A percentile compares a stretch with the other conserved stretches of the same genome.
Evolutionary conservation across 2,329 filamentous ascomycete species (phyloP).

Genomic region (Acrocalymma vagum): DNA sequence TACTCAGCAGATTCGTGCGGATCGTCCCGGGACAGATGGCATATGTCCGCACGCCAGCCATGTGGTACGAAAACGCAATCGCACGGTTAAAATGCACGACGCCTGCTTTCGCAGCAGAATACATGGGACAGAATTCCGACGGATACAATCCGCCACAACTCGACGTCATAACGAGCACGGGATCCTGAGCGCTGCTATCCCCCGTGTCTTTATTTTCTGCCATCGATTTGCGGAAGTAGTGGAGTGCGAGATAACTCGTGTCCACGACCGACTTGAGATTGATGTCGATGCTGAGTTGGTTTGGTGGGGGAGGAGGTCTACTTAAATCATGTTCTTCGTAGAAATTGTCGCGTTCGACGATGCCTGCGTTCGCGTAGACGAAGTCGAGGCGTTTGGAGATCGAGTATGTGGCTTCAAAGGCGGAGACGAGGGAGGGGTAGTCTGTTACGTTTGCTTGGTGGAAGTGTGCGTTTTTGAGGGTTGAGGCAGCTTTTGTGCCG

Average conservation of each 20-base stretch:
- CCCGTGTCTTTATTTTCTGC: slow-evolving; percentile 24
- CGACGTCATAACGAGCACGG: slow-evolving; percentile 47
- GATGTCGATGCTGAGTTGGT: slow-evolving; percentile 46
- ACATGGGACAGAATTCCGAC: slow-evolving; percentile 40
- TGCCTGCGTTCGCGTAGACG: slow-evolving; percentile 60
- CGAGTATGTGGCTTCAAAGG: slow-evolving; percentile 50
- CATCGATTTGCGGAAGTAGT: slow-evolving; percentile 48
- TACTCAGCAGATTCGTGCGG: slow-evolving; percentile 44
- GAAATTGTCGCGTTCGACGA: slow-evolving; percentile 54
- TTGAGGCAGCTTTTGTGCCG: slow-evolving; percentile 37
- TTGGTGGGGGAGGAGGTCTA: slow-evolving; percentile 38
- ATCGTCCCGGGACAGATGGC: slow-evolving; percentile 50
- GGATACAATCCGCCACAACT: slow-evolving; percentile 51
- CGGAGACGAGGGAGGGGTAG: slow-evolving; percentile 42
- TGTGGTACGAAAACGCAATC: slow-evolving; percentile 44
- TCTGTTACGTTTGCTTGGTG: slow-evolving; percentile 50
- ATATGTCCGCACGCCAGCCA: slow-evolving; percentile 50
- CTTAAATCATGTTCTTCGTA: slow-evolving; percentile 44
- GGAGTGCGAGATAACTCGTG: slow-evolving; percentile 51
- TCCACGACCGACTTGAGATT: slow-evolving; percentile 49
- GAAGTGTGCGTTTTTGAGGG: slow-evolving; percentile 44
- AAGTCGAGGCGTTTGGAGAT: slow-evolving; percentile 52
- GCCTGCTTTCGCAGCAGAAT: slow-evolving; percentile 42
- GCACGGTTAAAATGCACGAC: slow-evolving; percentile 52
- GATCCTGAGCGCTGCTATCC: slow-evolving; percentile 24